Evolutionary conservation across 2,329 filamentous ascomycete genomes (phyloP).

Genomic region (Hansfordia pulvinata): DNA sequence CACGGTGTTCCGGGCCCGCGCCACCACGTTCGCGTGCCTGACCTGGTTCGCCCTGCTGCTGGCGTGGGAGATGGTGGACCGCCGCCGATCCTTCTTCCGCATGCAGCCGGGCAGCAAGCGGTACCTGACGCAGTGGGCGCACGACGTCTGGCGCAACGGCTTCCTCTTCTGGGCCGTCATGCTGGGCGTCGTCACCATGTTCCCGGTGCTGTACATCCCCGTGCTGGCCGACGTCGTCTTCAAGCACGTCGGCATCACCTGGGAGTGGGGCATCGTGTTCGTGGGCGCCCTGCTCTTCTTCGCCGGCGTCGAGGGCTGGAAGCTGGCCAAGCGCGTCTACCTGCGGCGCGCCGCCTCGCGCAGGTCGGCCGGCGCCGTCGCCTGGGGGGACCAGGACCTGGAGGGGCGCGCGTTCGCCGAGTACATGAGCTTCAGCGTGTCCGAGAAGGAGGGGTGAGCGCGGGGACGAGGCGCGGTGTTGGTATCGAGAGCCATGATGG

Average conservation of each 20-base stretch:
- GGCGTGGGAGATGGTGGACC: conserved; percentile 66
- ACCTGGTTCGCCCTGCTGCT: conserved; percentile 68
- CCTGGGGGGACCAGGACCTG: conserved; percentile 23
- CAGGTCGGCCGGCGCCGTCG: conserved; percentile 10
- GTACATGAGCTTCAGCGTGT: conserved; percentile 13
- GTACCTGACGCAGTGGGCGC: conserved; percentile 52
- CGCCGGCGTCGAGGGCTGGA: conserved; percentile 43
- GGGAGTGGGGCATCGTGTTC: conserved; percentile 51
- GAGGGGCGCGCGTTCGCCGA: conserved; percentile 25
- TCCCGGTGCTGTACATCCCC: conserved; percentile 42
- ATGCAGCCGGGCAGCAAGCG: conserved; percentile 51
- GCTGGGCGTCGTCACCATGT: conserved; percentile 31
- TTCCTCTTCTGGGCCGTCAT: conserved; percentile 56
- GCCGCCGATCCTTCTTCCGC: conserved; percentile 61
- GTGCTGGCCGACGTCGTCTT: conserved; percentile 45
- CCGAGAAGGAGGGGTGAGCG: conserved; percentile 1
- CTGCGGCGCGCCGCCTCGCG: conserved; percentile 15
- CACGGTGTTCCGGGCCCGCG: conserved; percentile 55
- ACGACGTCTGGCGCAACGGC: conserved; percentile 57
- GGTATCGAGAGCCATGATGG: too few species aligned
- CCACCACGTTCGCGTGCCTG: conserved; percentile 59
- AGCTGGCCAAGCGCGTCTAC: conserved; percentile 38
- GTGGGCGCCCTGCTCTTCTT: conserved; percentile 41
- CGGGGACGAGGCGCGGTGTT: background rate
- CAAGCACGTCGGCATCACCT: conserved; percentile 44